These are phyloP conservation scores for Vitis hybrid DNA, from an alignment of 177 flowering plant genomes.

Conservation along the genomic window DNA sequence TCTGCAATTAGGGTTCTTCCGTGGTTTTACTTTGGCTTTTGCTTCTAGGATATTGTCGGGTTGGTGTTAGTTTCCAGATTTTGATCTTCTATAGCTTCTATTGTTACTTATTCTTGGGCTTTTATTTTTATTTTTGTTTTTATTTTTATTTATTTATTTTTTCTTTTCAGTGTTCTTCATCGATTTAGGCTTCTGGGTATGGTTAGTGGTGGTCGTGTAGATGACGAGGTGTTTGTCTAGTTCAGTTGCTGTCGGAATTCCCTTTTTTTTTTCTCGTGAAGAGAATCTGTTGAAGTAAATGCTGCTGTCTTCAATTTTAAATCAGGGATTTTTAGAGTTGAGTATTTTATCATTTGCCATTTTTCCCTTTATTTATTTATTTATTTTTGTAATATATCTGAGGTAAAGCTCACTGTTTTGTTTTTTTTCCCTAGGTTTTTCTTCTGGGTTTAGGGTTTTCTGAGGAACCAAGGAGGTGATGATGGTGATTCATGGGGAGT, in stretches of 20 bases:
- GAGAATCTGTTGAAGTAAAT: neutral
- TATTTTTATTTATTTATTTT: neutral
- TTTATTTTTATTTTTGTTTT: neutral
- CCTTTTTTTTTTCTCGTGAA: neutral
- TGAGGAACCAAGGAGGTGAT: conserved; percentile 15
- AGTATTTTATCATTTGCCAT: too few species aligned
- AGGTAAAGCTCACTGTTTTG: neutral
- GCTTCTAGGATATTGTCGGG: neutral
- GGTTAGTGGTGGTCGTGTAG: too few species aligned
- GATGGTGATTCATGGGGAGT: conserved; percentile 38
- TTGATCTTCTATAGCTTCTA: too few species aligned
- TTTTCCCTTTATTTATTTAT: too few species aligned
- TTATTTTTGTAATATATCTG: too few species aligned
- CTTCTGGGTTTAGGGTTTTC: conserved; percentile 4
- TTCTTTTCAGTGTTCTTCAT: neutral
- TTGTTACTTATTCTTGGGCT: too few species aligned
- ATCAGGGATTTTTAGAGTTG: too few species aligned
- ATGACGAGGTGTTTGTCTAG: too few species aligned
- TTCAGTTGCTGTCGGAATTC: too few species aligned
- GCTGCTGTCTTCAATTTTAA: neutral
- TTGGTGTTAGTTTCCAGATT: neutral
- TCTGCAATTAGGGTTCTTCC: neutral
- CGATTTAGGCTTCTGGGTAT: too few species aligned
- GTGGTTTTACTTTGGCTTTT: neutral
- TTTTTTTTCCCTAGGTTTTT: neutral